Base-by-base conservation (phyloP, 2,329 filamentous ascomycete genomes). In the Colletotrichum siamense region DNA sequence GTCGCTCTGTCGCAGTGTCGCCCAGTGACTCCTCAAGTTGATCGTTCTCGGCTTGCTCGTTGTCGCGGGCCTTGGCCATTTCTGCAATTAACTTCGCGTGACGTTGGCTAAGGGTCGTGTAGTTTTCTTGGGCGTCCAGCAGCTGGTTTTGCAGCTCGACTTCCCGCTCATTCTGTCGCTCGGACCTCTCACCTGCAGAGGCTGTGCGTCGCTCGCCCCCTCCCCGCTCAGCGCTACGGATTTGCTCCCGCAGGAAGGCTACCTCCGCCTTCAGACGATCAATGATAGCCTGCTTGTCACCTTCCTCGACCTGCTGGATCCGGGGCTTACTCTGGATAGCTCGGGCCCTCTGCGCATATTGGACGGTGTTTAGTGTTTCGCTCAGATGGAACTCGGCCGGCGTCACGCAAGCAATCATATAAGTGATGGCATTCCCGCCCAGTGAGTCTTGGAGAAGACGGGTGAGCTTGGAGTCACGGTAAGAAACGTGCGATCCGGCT, bases 331-430 rank as follows among this genome's bases (percentile, higher is more conserved):
- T 98, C 87, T 99, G 97, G 77, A 99, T 99, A 3, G 96, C 96
- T 79, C 97, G 94, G 78, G 97, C 98, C 79, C 97, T 92, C 86
- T 99, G 97, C 8, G 97, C 97, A 85, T 99, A 99, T 84, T 98
- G 95, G 26, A 99, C 95, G 0, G 97, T 99, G 84, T 99, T 99
- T 74, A 99, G 88, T 0, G 98, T 99, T 86, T 99, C 97, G 86
- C 96, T 99, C 61, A 99, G 89, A 84, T 99, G 97, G 83, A 99
- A 99, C 83, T 98, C 96, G 16, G 96, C 95, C 0, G 96, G 96
- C 1, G 96, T 99, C 34, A 99, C 96, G 86, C 97, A 99, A 10
- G 97, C 97, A 86, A 99, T 97, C 97, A 99, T 99, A 87, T 99
- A 99, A 1, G 97, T 99, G 83, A 98, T 98, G 44, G 97, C 97